phyloP scores from a whole-genome alignment of 2,329 filamentous ascomycete species.

The Phaeosphaeria sp. region DNA sequence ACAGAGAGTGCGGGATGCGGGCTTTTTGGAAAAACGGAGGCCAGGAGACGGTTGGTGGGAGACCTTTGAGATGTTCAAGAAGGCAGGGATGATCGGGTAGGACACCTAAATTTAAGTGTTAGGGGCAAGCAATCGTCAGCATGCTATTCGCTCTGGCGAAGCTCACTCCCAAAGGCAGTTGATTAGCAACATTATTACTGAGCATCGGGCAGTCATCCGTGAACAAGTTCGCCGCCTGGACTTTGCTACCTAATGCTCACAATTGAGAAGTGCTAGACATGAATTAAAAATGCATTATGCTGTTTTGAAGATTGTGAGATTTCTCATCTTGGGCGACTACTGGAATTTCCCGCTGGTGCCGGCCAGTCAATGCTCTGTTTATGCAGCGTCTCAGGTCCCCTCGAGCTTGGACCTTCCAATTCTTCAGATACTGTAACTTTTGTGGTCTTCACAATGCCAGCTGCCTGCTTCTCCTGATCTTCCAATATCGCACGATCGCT shows the following conservation, averaged over 20 bases:
- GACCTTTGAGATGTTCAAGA: slow-evolving; percentile 50
- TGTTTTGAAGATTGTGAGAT: not conserved
- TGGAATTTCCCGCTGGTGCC: not conserved
- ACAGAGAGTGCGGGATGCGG: slow-evolving; percentile 43
- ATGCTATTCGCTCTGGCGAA: too few species aligned
- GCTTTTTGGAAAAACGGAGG: slow-evolving; percentile 47
- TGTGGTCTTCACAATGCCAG: slow-evolving; percentile 34
- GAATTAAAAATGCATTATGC: not conserved
- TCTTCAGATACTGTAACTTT: slow-evolving; percentile 24
- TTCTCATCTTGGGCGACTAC: not conserved
- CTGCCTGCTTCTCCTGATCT: slow-evolving; percentile 22
- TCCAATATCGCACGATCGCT: slow-evolving; percentile 37
- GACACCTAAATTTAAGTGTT: not conserved
- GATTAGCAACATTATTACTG: too few species aligned
- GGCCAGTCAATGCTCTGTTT: slow-evolving; percentile 4
- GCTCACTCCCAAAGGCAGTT: too few species aligned
- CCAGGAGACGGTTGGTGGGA: slow-evolving; percentile 50
- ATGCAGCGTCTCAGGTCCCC: not conserved
- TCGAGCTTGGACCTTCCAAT: not conserved
- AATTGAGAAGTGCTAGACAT: not conserved
- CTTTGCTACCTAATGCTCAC: too few species aligned
- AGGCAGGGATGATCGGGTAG: slow-evolving; percentile 45
- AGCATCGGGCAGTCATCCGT: too few species aligned
- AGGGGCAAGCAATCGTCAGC: not conserved
- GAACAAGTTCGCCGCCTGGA: too few species aligned